Conservation (phyloP, 75 land plant genomes). For the Chamaecyparis obtusa region DNA sequence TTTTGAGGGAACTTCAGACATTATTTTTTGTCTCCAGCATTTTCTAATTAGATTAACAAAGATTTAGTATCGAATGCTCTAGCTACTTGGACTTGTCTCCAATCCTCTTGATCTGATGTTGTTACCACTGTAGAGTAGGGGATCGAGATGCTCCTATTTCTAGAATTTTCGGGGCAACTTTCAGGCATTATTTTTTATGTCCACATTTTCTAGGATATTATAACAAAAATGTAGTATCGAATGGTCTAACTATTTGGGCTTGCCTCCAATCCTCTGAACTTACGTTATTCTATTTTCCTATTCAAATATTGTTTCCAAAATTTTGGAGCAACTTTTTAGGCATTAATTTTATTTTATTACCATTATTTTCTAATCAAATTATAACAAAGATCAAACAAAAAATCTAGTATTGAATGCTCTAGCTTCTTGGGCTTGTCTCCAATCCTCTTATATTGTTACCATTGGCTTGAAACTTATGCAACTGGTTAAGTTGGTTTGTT, state of each 20-base stretch:
- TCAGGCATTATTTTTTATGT: background rate
- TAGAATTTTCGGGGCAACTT: background rate
- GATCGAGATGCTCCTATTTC: background rate
- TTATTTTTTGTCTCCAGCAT: background rate
- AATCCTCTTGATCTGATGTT: no score
- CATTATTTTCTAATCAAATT: background rate
- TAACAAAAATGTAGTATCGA: background rate
- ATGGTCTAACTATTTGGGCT: background rate
- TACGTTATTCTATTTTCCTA: background rate
- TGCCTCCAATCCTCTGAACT: background rate
- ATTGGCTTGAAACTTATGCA: background rate
- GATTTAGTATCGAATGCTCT: background rate
- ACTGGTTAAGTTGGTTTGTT: background rate
- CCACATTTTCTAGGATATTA: background rate
- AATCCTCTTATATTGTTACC: background rate
- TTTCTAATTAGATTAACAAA: background rate
- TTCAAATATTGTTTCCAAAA: background rate
- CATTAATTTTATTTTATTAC: background rate
- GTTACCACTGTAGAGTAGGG: no score
- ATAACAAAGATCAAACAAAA: background rate
- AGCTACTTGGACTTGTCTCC: background rate
- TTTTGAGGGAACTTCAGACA: background rate
- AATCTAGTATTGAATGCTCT: background rate
- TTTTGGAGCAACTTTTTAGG: background rate
- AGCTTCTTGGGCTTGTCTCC: background rate